These are phyloP conservation scores for Prunus padus DNA, from an alignment of 306 rosid genomes.

Conservation along the genomic window DNA sequence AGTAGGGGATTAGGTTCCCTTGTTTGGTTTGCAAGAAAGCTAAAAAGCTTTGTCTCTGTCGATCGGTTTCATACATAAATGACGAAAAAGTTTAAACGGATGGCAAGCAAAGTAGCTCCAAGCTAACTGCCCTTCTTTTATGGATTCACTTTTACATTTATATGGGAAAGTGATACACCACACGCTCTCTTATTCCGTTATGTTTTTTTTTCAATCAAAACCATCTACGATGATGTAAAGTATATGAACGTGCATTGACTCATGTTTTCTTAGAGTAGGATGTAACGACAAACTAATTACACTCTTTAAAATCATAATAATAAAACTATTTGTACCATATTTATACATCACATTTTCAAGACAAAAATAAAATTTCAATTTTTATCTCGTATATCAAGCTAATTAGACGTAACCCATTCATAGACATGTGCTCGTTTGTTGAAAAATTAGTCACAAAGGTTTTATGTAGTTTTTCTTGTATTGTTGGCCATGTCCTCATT, in stretches of 20 bases:
- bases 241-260: no score
- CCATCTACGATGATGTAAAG: background rate
- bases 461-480: no score
- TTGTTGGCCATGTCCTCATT: background rate
- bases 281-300: background rate
- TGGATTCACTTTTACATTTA: conserved; percentile 26
- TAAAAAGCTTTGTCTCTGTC: conserved; percentile 22
- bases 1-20: conserved; percentile 36
- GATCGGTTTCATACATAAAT: conserved; percentile 28
- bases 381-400: no score
- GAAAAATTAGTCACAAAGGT: no score
- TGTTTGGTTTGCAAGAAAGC: conserved; percentile 37
- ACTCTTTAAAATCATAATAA: background rate
- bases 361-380: background rate
- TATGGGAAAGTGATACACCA: conserved; percentile 7
- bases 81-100: conserved; percentile 19
- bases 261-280: background rate
- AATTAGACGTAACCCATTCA: no score
- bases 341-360: background rate
- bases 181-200: conserved; percentile 6
- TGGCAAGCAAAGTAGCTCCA: conserved; percentile 22
- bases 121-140: conserved; percentile 33
- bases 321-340: background rate
- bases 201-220: background rate
- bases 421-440: no score